These are phyloP conservation scores for Grifola frondosa DNA, from an alignment of 1,284 basidiomycete species.

Conservation along the genomic window DNA sequence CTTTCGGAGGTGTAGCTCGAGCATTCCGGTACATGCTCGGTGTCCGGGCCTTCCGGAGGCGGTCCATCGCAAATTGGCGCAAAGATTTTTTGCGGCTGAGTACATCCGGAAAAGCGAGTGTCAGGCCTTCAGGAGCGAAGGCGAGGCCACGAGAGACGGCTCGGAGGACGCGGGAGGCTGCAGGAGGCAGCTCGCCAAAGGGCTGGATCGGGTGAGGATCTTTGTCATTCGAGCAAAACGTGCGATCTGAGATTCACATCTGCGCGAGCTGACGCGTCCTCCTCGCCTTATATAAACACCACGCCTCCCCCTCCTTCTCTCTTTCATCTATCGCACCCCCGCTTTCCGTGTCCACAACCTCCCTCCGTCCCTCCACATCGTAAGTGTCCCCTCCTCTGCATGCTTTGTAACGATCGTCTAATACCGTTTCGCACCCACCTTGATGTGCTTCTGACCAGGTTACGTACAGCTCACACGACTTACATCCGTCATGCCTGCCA, in stretches of 20 bases:
- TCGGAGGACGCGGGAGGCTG: slow-evolving; percentile 4
- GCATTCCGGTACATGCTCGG: too few relatives aligned
- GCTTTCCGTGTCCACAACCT: slow-evolving; percentile 10
- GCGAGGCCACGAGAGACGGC: too few relatives aligned
- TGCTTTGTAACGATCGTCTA: too few relatives aligned
- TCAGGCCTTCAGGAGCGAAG: too few relatives aligned
- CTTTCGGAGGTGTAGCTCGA: too few relatives aligned
- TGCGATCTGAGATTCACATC: slow-evolving; percentile 34
- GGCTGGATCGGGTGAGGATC: slow-evolving; percentile 25
- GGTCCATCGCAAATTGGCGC: too few relatives aligned
- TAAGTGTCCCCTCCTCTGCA: slow-evolving; percentile 7
- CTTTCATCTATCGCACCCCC: slow-evolving; percentile 14
- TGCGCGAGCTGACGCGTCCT: slow-evolving; percentile 41
- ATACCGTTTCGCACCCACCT: slow-evolving; percentile 1
- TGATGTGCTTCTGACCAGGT: too few relatives aligned
- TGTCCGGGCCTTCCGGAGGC: too few relatives aligned
- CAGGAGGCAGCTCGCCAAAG: slow-evolving; percentile 17
- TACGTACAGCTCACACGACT: slow-evolving; percentile 24
- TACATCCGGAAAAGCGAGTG: too few relatives aligned
- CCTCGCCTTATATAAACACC: slow-evolving; percentile 29
- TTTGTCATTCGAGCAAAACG: slow-evolving; percentile 25
- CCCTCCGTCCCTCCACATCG: slow-evolving; percentile 12
- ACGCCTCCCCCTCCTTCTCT: slow-evolving; percentile 13
- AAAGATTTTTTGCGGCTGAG: too few relatives aligned
- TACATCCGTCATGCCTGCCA: slow-evolving; percentile 61